Base-by-base conservation (phyloP, 129 eudicot genomes). In the Rutidosis leptorrhynchoides region DNA sequence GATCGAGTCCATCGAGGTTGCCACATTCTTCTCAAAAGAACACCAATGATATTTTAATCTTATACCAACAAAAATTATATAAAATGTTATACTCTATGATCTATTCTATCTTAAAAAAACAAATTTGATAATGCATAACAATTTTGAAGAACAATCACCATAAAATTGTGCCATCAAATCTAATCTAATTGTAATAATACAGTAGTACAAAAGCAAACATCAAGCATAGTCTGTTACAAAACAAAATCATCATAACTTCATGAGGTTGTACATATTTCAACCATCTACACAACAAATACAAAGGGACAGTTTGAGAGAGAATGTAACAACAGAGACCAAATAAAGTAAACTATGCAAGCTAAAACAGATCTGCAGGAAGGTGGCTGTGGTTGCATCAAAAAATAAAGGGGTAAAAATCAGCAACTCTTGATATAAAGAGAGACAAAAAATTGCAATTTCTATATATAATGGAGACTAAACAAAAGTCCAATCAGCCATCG, bases 401-500 rank as follows among this genome's bases (percentile, higher is more conserved):
- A 25, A 56, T 0, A 16, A 9, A 7, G n/a, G 12, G 10, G 7
- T 0, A 10, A 40, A 57, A 40, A 27, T 17, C 32, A 32, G 9
- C 74, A 4, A 42, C 25, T 45, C 48, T 33, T 5, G 25, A 43
- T 70, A 56, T 23, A 35, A 35, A 23, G 63, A 58, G 43, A n/a
- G 22, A 53, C 28, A 53, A 52, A 23, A 23, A 20, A 22, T 40
- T 29, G 42, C 74, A 43, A 56, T 4, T 42, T 27, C 37, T 49
- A n/a, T 55, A 30, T 52, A 23, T 69, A 40, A 56, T 49, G 37
- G 49, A 24, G 28, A 33, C 32, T 33, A 21, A 58, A 26, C 43
- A 69, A 35, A 70, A 65, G 85, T 69, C 62, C 85, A 89, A 72
- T 83, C 89, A 12, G 58, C 55, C 84, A 89, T 79, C 1, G 83